These are phyloP conservation scores for Xylariaceae sp. DNA, from an alignment of 2,329 filamentous ascomycete genomes.

Conservation along the genomic window DNA sequence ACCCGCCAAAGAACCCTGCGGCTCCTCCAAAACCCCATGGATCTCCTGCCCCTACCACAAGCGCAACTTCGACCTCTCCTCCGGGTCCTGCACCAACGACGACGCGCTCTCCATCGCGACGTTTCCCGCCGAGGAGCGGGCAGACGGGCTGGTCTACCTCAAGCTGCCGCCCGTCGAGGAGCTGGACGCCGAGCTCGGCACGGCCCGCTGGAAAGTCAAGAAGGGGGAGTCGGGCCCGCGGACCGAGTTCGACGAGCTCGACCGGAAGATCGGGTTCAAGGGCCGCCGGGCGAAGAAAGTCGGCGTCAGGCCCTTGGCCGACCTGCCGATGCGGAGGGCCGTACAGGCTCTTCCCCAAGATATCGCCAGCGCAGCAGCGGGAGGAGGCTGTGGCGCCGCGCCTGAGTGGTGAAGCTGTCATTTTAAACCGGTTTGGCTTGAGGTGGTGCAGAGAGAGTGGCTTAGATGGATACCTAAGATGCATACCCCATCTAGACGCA, in stretches of 20 bases:
- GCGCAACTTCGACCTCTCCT: constrained; percentile 80
- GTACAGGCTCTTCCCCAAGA: constrained; percentile 39
- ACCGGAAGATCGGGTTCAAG: constrained; percentile 52
- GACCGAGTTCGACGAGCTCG: constrained; percentile 51
- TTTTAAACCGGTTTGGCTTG: too few relatives aligned
- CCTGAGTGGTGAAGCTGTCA: constrained; percentile 52
- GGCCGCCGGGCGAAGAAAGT: constrained; percentile 52
- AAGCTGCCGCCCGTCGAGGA: constrained; percentile 81
- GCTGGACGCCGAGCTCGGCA: constrained; percentile 79
- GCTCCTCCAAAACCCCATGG: constrained; percentile 62
- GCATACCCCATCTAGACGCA: too few relatives aligned
- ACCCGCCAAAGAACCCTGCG: constrained; percentile 22
- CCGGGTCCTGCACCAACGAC: constrained; percentile 78
- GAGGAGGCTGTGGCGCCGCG: constrained; percentile 49
- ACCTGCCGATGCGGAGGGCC: background rate
- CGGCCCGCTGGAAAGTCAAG: constrained; percentile 77
- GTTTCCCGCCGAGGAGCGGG: constrained; percentile 75
- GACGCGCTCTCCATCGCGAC: constrained; percentile 78
- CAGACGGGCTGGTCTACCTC: constrained; percentile 78
- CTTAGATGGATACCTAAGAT: too few relatives aligned
- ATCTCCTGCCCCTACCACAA: constrained; percentile 89
- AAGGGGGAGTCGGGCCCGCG: constrained; percentile 63
- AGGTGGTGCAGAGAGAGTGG: background rate
- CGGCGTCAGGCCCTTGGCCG: constrained; percentile 43
- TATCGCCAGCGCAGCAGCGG: constrained; percentile 36